Conservation (phyloP, 495 filamentous ascomycete genomes). For the Hapsidospora chrysogenum region DNA sequence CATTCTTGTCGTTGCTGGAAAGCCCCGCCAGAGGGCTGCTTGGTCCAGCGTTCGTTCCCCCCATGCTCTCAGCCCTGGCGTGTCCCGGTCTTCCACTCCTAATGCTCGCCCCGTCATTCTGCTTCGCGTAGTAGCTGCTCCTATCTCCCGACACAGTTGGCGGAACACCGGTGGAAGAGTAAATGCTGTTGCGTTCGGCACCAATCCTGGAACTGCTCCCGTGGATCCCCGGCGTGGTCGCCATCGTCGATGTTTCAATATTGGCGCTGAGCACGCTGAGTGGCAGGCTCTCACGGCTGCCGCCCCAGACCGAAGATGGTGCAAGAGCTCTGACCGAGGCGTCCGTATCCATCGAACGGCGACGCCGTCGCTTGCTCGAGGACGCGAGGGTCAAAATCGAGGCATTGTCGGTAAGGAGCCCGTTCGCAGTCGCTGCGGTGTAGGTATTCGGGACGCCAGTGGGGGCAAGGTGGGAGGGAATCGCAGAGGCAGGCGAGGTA, state of each 20-base stretch:
- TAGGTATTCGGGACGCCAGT: conserved; percentile 68
- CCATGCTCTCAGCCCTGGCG: conserved; percentile 64
- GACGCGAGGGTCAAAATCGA: conserved; percentile 94
- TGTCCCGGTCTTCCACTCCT: conserved; percentile 65
- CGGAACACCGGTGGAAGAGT: conserved; percentile 59
- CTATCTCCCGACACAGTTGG: conserved; percentile 53
- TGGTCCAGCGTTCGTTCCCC: conserved; percentile 50
- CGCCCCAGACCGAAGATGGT: conserved; percentile 82
- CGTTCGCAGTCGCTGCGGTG: conserved; percentile 76
- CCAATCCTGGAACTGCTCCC: conserved; percentile 46
- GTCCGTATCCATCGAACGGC: conserved; percentile 87
- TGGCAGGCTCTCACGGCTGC: conserved; percentile 72
- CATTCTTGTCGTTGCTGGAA: no score
- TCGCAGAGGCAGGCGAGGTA: conserved; percentile 54
- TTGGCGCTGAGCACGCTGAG: conserved; percentile 75
- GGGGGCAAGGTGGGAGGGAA: conserved; percentile 60
- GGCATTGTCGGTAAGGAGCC: conserved; percentile 82
- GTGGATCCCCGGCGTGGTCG: conserved; percentile 26
- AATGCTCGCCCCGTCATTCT: conserved; percentile 64
- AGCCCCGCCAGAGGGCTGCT: conserved; percentile 47
- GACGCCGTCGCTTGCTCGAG: conserved; percentile 75
- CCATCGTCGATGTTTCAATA: conserved; percentile 27
- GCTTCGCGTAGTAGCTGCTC: conserved; percentile 69
- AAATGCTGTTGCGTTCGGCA: conserved; percentile 71
- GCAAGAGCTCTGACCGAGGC: conserved; percentile 86